Base-by-base conservation (phyloP, 768 basidiomycete species). In the Symmetrospora coprosmae region DNA sequence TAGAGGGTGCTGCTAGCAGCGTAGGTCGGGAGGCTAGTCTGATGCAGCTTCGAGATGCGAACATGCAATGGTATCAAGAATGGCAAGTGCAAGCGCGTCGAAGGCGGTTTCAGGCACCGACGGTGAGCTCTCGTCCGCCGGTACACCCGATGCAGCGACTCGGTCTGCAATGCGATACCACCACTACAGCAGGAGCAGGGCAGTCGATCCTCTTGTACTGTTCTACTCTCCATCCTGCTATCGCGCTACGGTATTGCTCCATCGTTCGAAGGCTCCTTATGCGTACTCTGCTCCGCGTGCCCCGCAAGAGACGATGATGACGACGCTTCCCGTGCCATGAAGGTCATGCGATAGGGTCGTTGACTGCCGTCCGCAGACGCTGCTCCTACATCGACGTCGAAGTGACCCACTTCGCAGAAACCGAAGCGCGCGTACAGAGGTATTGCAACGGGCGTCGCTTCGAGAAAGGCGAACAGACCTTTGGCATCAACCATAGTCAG, bases 361-460 rank as follows among this genome's bases (percentile, higher is more conserved):
- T 28, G 16, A 11, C 34, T 43, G 41, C 31, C 38, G 40, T 46
- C 55, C 30, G 28, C 30, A 46, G 43, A 58, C 13, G 25, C 43
- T 14, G 19, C 33, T 17, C n/a, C n/a, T n/a, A 58, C 28, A 31
- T 31, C 17, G 23, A 58, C 31, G 11, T 30, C 31, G 21, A 58
- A 58, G 17, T n/a, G 3, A 9, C 21, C 28, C 8, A 58, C 17
- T 33, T 58, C 41, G 41, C 5, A 17, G 27, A 28, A 58, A n/a
- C 55, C 55, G 25, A 30, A 33, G 19, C 43, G 43, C 28, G 38
- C 43, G 37, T 58, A 58, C 6, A 58, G 43, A 4, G 41, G 21
- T 33, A 30, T 38, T 27, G 27, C 55, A 27, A 31, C 30, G 13
- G 43, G 31, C 27, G 55, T 43, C 16, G 55, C 55, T 35, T 58